Evolutionary conservation across 1,139 yeast genomes (phyloP).

Genomic region (Pichia sp.): DNA sequence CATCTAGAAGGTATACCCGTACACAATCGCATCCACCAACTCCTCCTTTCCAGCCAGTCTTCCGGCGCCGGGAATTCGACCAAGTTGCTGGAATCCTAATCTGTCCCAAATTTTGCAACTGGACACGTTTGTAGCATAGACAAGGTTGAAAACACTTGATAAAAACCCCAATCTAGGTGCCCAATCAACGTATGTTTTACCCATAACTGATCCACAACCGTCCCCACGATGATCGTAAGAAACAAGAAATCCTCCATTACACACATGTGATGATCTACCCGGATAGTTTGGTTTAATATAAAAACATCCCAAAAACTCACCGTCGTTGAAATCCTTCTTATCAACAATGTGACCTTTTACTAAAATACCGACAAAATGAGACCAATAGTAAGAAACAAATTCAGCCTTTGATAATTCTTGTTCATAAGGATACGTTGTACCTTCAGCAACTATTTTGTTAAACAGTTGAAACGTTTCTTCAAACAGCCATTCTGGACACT

Average conservation of each 20-base stretch:
- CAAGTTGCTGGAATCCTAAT: slow-evolving; percentile 68
- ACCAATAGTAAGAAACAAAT: slow-evolving; percentile 40
- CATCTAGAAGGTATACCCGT: slow-evolving; percentile 46
- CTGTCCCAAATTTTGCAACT: slow-evolving; percentile 68
- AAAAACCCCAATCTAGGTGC: slow-evolving; percentile 70
- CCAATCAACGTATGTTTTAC: slow-evolving; percentile 51
- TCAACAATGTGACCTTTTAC: slow-evolving; percentile 32
- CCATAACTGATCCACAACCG: slow-evolving; percentile 58
- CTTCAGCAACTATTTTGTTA: slow-evolving; percentile 44
- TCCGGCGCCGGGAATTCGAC: slow-evolving; percentile 61
- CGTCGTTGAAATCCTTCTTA: not conserved
- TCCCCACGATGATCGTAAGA: slow-evolving; percentile 48
- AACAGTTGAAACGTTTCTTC: slow-evolving; percentile 35
- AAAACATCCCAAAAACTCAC: slow-evolving; percentile 55
- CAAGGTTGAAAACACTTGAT: slow-evolving; percentile 77
- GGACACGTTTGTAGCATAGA: slow-evolving; percentile 65
- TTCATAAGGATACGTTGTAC: slow-evolving; percentile 44
- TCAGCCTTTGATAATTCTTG: slow-evolving; percentile 28
- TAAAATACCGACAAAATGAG: slow-evolving; percentile 40
- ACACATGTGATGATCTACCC: slow-evolving; percentile 71
- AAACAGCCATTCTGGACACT: slow-evolving; percentile 35
- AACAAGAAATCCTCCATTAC: slow-evolving; percentile 77
- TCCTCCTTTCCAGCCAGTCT: slow-evolving; percentile 51
- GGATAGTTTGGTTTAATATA: slow-evolving; percentile 73
- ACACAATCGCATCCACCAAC: slow-evolving; percentile 64